Evolutionary conservation across 2,329 filamentous ascomycete genomes (phyloP), one percentile per base, ranked within the genome.

Genomic region (Cercospora zeae-maydis): DNA sequence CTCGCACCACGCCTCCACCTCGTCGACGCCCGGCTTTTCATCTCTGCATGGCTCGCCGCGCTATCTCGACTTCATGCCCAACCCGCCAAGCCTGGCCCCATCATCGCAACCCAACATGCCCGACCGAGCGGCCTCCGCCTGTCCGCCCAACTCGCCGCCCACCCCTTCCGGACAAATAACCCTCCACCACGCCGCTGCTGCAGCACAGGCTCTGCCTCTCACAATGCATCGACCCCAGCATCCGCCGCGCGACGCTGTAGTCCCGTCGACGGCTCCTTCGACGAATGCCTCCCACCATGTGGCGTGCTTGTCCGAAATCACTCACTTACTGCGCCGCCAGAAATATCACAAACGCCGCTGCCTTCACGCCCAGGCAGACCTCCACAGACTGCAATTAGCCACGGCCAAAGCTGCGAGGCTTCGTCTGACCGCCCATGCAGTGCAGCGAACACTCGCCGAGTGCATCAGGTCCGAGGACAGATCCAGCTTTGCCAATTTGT

Each of bases 281-380:
- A 55, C 58, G 24, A 55, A 54, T 61, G 57, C 53, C 57, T 36
- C 27, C 42, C 16, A n/a, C 13, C 9, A 55, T 30, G 51, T 65
- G 37, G 34, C 61, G 42, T 63, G 68, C 13, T 39, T 93, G 65
- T 86, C 90, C 72, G 89, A 93, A 76, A 84, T 93, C 68, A 89
- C 89, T 57, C 89, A 92, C 75, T 78, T 93, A 70, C 88, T 92
- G 67, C 86, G 89, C 65, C 80, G 92, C 66, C 89, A 89, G 74
- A 89, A 88, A 72, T 92, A 92, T 75, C 90, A 93, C 77, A 88
- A 91, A 81, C 88, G 89, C 81, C 90, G 91, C 81, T 86, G 89
- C 78, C 82, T 84, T 67, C 88, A 88, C 73, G 89, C 88, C 51
- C 84, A 90, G 69, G 81, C 89, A 67, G 87, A 89, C 62, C 82